These are phyloP conservation scores for Ophiostoma piceae DNA, from an alignment of 2,329 filamentous ascomycete species.

Conservation along the genomic window DNA sequence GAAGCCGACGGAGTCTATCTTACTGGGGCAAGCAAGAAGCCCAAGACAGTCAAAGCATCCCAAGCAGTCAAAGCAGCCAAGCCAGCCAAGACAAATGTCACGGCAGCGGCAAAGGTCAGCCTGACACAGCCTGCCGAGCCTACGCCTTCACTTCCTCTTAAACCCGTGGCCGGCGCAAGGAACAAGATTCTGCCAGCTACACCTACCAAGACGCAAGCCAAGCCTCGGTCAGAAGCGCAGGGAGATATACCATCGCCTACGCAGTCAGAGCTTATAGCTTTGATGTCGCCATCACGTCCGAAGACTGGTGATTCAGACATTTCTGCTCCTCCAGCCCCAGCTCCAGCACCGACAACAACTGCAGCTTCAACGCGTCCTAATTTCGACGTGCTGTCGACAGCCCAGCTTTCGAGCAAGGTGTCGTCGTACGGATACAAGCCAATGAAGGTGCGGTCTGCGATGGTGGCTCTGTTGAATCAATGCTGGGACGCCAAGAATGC, in stretches of 20 bases:
- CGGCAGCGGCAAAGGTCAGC: neutral
- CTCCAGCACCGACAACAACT: neutral
- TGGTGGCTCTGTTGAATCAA: slow-evolving; percentile 63
- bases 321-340: neutral
- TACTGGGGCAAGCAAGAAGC: neutral
- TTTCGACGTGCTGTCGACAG: slow-evolving; percentile 57
- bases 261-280: neutral
- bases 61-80: neutral
- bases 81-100: neutral
- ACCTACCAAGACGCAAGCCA: neutral
- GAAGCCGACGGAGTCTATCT: neutral
- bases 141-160: neutral
- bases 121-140: neutral
- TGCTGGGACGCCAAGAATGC: slow-evolving; percentile 50
- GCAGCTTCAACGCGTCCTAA: slow-evolving; percentile 43
- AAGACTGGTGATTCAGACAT: neutral
- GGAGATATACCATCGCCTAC: neutral
- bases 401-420: slow-evolving; percentile 58
- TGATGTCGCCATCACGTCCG: neutral
- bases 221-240: neutral
- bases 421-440: slow-evolving; percentile 66
- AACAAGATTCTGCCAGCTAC: slow-evolving; percentile 4
- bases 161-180: neutral
- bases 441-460: slow-evolving; percentile 60
- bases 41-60: neutral